phyloP scores from a whole-genome alignment of 305 asterid genomes.

The Salvia sclarea region DNA sequence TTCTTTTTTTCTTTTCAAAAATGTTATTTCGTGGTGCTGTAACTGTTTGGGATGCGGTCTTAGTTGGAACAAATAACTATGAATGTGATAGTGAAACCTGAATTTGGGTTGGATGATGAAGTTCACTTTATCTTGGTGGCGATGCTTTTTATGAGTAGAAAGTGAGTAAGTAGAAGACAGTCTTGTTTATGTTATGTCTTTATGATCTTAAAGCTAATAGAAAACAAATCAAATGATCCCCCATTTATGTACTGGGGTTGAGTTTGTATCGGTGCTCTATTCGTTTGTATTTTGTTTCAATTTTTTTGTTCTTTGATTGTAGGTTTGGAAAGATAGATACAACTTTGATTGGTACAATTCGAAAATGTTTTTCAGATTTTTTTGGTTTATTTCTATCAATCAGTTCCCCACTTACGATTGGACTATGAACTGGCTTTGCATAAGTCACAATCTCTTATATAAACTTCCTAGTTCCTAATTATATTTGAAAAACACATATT shows the following conservation, averaged over 20 bases:
- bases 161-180: not conserved
- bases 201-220: not conserved
- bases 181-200: not conserved
- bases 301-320: not conserved
- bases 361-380: not conserved
- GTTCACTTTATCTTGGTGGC: not conserved
- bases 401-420: not conserved
- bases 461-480: too few species aligned
- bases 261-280: not conserved
- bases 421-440: not conserved
- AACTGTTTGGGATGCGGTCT: not conserved
- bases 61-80: not conserved
- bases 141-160: not conserved
- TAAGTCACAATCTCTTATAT: too few species aligned
- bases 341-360: not conserved
- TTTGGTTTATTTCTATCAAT: not conserved
- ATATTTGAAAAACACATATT: too few species aligned
- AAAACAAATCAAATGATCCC: not conserved
- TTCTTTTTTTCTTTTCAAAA: constrained; percentile 20
- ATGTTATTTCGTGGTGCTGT: not conserved
- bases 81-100: not conserved
- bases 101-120: not conserved
- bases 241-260: not conserved
- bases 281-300: not conserved
- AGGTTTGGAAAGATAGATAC: not conserved